These are phyloP conservation scores for Dactylis glomerata DNA, from an alignment of 176 grass and related monocot genomes.

Conservation along the genomic window DNA sequence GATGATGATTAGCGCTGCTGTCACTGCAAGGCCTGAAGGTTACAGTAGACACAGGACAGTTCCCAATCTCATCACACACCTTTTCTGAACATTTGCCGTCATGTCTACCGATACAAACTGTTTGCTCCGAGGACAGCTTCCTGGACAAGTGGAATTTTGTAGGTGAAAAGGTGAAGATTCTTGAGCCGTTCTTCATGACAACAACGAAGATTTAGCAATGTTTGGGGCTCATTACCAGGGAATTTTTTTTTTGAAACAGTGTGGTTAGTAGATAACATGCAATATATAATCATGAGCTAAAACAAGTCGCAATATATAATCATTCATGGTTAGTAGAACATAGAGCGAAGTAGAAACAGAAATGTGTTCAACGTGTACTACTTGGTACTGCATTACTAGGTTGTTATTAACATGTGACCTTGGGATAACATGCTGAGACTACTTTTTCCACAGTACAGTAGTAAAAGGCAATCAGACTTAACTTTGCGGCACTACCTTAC, in stretches of 20 bases:
- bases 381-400: not conserved
- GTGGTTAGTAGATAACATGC: too few species aligned
- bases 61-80: not conserved
- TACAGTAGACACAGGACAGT: conserved; percentile 10
- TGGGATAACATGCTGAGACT: not conserved
- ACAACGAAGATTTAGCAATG: too few species aligned
- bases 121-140: not conserved
- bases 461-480: not conserved
- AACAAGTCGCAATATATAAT: not conserved
- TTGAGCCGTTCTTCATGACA: not conserved
- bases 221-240: too few species aligned
- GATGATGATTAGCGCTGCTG: not conserved
- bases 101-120: not conserved
- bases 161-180: not conserved
- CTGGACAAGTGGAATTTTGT: not conserved
- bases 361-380: too few species aligned
- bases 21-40: not conserved
- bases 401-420: conserved; percentile 2
- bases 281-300: not conserved
- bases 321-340: not conserved
- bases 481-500: not conserved
- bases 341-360: not conserved
- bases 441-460: not conserved
- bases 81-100: not conserved
- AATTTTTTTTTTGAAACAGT: too few species aligned